These are phyloP conservation scores for Penicillium glabrum DNA, from an alignment of 2,329 filamentous ascomycete species.

Conservation along the genomic window DNA sequence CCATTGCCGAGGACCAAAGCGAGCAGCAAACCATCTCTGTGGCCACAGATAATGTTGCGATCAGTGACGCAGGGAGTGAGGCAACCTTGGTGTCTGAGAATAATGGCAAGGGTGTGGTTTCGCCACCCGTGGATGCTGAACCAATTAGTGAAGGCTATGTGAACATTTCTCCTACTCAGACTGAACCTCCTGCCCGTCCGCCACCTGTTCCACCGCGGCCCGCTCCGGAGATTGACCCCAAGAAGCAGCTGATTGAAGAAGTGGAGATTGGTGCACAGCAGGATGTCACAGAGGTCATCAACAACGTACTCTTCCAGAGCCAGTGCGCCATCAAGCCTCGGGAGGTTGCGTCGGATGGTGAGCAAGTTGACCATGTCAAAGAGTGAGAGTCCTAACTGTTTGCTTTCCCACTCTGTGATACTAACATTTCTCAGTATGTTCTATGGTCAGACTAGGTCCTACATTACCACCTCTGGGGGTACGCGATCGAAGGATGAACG, in stretches of 20 bases:
- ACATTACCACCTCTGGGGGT: slow-evolving; percentile 47
- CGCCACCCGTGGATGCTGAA: slow-evolving; percentile 16
- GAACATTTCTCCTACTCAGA: slow-evolving; percentile 5
- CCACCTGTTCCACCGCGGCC: slow-evolving; percentile 62
- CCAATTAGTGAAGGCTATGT: slow-evolving; percentile 22
- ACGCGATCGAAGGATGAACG: slow-evolving; percentile 55
- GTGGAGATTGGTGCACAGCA: slow-evolving; percentile 72
- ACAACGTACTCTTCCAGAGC: slow-evolving; percentile 86
- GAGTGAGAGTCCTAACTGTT: slow-evolving; percentile 45
- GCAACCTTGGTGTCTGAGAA: slow-evolving; percentile 37
- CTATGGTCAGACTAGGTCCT: slow-evolving; percentile 49
- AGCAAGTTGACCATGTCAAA: slow-evolving; percentile 80
- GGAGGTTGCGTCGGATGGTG: slow-evolving; percentile 65
- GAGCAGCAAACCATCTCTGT: not conserved
- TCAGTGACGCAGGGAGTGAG: slow-evolving; percentile 33
- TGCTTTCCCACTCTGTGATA: not conserved
- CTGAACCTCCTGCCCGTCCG: slow-evolving; percentile 47
- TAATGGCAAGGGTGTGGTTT: slow-evolving; percentile 17
- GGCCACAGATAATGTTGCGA: not conserved
- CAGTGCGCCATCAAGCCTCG: slow-evolving; percentile 79
- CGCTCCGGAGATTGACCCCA: slow-evolving; percentile 31
- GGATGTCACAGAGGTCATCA: slow-evolving; percentile 94
- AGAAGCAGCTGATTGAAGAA: slow-evolving; percentile 46
- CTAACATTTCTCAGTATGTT: slow-evolving; percentile 43
- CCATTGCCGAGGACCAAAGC: slow-evolving; percentile 19